A percentile compares a stretch with the other conserved stretches of the same genome.
Evolutionary conservation across 2,329 filamentous ascomycete species (phyloP).

Genomic region (Xenosphaeropsis pyriputrescens): DNA sequence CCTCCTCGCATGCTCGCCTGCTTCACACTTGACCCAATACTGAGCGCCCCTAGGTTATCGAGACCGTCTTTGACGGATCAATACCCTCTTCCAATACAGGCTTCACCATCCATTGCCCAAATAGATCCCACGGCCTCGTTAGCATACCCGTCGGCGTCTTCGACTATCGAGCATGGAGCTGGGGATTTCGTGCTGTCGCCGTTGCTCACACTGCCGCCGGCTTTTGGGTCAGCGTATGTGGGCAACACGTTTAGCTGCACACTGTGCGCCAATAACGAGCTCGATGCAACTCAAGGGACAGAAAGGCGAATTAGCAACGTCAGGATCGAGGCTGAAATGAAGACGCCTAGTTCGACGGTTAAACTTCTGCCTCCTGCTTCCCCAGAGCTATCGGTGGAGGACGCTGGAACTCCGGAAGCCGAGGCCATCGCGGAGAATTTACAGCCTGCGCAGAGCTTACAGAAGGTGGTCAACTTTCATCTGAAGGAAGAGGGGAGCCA

Average conservation of each 20-base stretch:
- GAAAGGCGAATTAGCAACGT: conserved; percentile 53
- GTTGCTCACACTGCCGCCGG: conserved; percentile 69
- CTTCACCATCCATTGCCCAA: conserved; percentile 23
- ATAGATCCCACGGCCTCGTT: conserved; percentile 47
- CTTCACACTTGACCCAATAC: too few relatives aligned
- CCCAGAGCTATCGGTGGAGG: conserved; percentile 1
- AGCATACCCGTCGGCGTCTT: conserved; percentile 42
- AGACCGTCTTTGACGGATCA: conserved; percentile 64
- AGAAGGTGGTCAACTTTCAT: conserved; percentile 73
- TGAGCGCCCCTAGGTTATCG: conserved; percentile 49
- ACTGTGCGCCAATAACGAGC: conserved; percentile 88
- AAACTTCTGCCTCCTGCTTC: conserved; percentile 41
- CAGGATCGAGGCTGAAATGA: conserved; percentile 83
- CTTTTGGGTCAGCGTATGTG: conserved; percentile 89
- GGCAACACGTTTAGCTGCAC: conserved; percentile 93
- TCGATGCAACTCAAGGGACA: conserved; percentile 22
- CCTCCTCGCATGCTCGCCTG: background rate
- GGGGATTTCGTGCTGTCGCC: conserved; percentile 28
- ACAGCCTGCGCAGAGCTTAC: conserved; percentile 50
- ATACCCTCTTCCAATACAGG: conserved; percentile 36
- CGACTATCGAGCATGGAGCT: conserved; percentile 10
- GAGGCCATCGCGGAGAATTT: conserved; percentile 29
- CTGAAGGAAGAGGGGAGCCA: conserved; percentile 91
- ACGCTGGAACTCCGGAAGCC: conserved; percentile 3
- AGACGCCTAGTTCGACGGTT: conserved; percentile 53